Evolutionary conservation across 148 eudicot genomes (phyloP).

Genomic region (Camellia granthamiana): DNA sequence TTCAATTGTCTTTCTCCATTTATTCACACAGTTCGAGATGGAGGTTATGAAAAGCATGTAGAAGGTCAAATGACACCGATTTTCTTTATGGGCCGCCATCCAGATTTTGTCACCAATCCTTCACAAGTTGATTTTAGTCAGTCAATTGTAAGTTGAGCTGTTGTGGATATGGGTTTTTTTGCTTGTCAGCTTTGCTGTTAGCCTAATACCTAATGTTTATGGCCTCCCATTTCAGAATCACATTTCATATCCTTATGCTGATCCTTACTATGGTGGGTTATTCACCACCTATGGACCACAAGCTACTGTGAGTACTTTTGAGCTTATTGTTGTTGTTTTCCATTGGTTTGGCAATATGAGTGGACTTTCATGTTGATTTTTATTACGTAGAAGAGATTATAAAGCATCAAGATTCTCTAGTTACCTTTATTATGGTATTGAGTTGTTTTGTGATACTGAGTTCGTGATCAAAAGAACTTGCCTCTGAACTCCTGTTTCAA

Average conservation of each 20-base stretch:
- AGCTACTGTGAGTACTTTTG: slow-evolving; percentile 44
- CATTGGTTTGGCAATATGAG: not conserved
- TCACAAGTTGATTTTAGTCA: slow-evolving; percentile 46
- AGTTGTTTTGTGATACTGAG: not conserved
- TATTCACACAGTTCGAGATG: slow-evolving; percentile 43
- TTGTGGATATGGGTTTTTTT: not conserved
- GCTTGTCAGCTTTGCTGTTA: not conserved
- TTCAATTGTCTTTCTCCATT: not conserved
- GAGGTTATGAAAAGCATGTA: slow-evolving; percentile 34
- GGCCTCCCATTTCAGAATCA: slow-evolving; percentile 32
- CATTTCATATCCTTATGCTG: slow-evolving; percentile 48
- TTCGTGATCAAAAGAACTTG: not conserved
- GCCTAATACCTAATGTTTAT: slow-evolving; percentile 2
- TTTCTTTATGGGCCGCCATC: slow-evolving; percentile 42
- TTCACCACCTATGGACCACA: slow-evolving; percentile 54
- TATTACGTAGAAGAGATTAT: not conserved
- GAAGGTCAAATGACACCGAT: slow-evolving; percentile 45
- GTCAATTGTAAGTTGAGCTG: slow-evolving; percentile 39
- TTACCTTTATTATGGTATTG: not conserved
- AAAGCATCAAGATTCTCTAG: not conserved
- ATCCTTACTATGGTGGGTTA: slow-evolving; percentile 55
- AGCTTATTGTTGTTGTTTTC: not conserved
- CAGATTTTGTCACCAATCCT: slow-evolving; percentile 30
- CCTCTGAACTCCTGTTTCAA: not conserved
- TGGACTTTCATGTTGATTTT: not conserved